Evolutionary conservation across 2,329 filamentous ascomycete genomes (phyloP), one percentile per base, ranked within the genome.

Genomic region (Ceratocystis colombiana): DNA sequence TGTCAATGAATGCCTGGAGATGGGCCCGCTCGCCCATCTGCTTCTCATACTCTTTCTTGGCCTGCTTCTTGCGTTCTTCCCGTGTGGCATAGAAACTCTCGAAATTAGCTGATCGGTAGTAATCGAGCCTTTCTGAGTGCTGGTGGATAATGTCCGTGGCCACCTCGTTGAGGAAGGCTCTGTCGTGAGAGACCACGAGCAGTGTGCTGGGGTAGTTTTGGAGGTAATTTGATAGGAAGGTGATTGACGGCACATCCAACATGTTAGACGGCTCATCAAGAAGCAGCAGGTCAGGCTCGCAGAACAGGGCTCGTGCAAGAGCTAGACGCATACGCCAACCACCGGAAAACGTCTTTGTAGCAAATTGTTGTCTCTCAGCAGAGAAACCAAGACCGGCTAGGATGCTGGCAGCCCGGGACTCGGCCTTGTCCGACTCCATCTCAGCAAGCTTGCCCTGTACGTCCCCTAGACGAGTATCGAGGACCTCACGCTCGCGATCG

Each of bases 211-310:
- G 93, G 74, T 99, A 99, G 62, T 80, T 81, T 76, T 96, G 92
- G 7, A 99, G 87, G 74, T 99, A 99, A 73, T 92, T 93, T 61
- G 93, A 89, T 75, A 99, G 83, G 84, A 97, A 99, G 66, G 94
- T 95, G 74, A 99, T 97, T 28, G 94, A 97, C n/a, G 94, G 94
- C 67, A 99, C 94, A 78, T 97, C 94, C 90, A 99, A 91, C 93
- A 97, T 97, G 86, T 97, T 97, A 66, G 93, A 97, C 78, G 94
- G 94, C 85, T 99, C 94, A 80, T 99, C 94, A 71, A 99, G 90
- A 75, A 99, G 83, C 68, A 99, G 79, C 64, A 99, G 80, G 77
- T 99, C 94, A 55, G 94, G 94, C 75, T 99, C 94, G 79, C 94
- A 99, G 80, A 99, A 99, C 45, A 99, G 84, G 15, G 94, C 94